Evolutionary conservation across 345 rosid genomes (phyloP).

Genomic region (Brassica rapa): DNA sequence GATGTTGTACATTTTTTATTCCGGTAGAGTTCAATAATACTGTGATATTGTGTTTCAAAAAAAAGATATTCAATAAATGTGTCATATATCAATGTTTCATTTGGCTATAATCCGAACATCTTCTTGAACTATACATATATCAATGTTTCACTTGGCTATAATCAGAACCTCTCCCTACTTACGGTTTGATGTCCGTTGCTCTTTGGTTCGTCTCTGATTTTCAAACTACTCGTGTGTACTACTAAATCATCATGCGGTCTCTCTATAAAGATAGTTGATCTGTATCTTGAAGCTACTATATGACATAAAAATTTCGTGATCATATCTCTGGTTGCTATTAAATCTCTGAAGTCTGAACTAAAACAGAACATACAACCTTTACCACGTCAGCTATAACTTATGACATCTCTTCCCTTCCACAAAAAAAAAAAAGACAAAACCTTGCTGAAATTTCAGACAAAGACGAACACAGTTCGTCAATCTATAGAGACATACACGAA

Average conservation of each 20-base stretch:
- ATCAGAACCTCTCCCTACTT: too few species aligned
- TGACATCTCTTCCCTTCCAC: not conserved
- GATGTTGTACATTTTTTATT: not conserved
- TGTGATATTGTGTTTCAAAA: too few species aligned
- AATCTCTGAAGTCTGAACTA: not conserved
- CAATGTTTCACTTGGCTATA: too few species aligned
- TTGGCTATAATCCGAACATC: too few species aligned
- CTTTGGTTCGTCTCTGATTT: not conserved
- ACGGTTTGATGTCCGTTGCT: not conserved
- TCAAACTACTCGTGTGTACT: not conserved
- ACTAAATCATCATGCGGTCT: not conserved
- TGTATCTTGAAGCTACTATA: not conserved
- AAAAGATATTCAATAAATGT: too few species aligned
- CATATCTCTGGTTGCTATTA: not conserved
- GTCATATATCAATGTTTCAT: too few species aligned
- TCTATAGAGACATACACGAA: not conserved
- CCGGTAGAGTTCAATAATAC: not conserved
- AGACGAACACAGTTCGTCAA: not conserved
- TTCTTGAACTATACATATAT: too few species aligned
- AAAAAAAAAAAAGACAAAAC: not conserved
- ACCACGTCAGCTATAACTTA: not conserved
- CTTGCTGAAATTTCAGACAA: not conserved
- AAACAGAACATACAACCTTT: not conserved
- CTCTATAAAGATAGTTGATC: not conserved
- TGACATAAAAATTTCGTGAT: not conserved